A percentile compares a stretch with the other conserved stretches of the same genome.
These are phyloP conservation scores for Fusarium cicatricum DNA, from an alignment of 2,329 filamentous ascomycete genomes.

Conservation along the genomic window DNA sequence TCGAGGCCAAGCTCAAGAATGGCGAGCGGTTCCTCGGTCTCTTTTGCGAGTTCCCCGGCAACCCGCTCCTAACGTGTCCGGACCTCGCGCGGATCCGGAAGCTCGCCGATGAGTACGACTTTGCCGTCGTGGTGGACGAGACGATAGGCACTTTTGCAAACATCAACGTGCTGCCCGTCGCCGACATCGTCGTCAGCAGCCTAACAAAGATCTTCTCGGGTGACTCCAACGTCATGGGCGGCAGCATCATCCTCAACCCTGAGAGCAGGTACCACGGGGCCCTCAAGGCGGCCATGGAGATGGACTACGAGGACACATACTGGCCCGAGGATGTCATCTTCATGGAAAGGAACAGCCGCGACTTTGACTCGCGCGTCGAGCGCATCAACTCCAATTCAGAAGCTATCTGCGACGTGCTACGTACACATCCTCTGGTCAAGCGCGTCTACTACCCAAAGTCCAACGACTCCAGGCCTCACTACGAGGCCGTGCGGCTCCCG, in stretches of 20 bases:
- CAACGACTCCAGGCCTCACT: slow-evolving; percentile 72
- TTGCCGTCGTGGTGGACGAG: slow-evolving; percentile 92
- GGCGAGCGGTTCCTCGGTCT: slow-evolving; percentile 84
- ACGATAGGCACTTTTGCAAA: slow-evolving; percentile 98
- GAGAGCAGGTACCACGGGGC: slow-evolving; percentile 73
- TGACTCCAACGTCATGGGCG: slow-evolving; percentile 98
- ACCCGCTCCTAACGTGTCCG: slow-evolving; percentile 86
- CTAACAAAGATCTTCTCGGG: slow-evolving; percentile 97
- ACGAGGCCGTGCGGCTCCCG: slow-evolving; percentile 79
- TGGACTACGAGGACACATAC: slow-evolving; percentile 85
- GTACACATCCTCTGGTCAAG: slow-evolving; percentile 70
- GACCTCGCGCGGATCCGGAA: slow-evolving; percentile 82
- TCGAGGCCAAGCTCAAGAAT: slow-evolving; percentile 73
- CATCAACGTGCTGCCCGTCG: slow-evolving; percentile 87
- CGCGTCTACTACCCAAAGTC: slow-evolving; percentile 87
- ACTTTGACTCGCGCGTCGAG: slow-evolving; percentile 84
- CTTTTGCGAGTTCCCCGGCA: slow-evolving; percentile 95
- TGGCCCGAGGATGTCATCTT: slow-evolving; percentile 96
- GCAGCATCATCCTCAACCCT: slow-evolving; percentile 72
- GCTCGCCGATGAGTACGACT: slow-evolving; percentile 84
- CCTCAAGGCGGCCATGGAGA: slow-evolving; percentile 71
- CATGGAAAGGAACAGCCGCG: slow-evolving; percentile 94
- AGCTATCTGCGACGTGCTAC: slow-evolving; percentile 77
- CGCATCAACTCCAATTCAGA: slow-evolving; percentile 89
- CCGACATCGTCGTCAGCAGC: slow-evolving; percentile 92